A percentile compares a stretch with the other conserved stretches of the same genome.
Conservation (phyloP, 2,329 filamentous ascomycete genomes). For the Pseudocercospora crystallina region DNA sequence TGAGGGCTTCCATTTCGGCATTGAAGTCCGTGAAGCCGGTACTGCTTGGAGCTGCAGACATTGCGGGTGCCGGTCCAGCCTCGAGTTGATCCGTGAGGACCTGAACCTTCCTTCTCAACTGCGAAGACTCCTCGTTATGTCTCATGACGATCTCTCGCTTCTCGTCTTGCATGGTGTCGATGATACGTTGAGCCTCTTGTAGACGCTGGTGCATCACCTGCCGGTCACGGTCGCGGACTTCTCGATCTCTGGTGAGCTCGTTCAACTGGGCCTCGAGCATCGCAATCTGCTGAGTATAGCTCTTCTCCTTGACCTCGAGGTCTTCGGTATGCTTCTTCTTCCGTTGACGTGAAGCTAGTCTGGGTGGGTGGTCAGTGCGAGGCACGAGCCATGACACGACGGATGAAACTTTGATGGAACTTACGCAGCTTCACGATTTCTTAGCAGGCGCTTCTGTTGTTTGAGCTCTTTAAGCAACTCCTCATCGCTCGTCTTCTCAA, state of each 20-base stretch:
- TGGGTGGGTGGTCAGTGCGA: slow-evolving; percentile 41
- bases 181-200: slow-evolving; percentile 71
- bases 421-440: slow-evolving; percentile 96
- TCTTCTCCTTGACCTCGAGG: slow-evolving; percentile 95
- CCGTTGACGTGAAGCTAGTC: slow-evolving; percentile 91
- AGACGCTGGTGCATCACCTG: slow-evolving; percentile 64
- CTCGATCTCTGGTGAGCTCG: slow-evolving; percentile 59
- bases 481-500: slow-evolving; percentile 82
- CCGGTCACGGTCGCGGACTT: slow-evolving; percentile 31
- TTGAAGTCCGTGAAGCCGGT: slow-evolving; percentile 70
- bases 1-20: slow-evolving; percentile 78
- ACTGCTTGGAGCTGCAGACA: slow-evolving; percentile 55
- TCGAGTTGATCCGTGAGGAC: slow-evolving; percentile 71
- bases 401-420: slow-evolving; percentile 27
- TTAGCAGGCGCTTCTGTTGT: slow-evolving; percentile 90
- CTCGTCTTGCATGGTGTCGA: slow-evolving; percentile 76
- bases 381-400: slow-evolving; percentile 6
- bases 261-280: slow-evolving; percentile 76
- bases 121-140: slow-evolving; percentile 86
- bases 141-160: slow-evolving; percentile 87
- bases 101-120: slow-evolving; percentile 88
- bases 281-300: slow-evolving; percentile 72
- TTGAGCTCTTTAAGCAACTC: slow-evolving; percentile 97
- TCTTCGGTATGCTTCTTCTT: slow-evolving; percentile 99
- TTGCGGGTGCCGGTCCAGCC: slow-evolving; percentile 45